Base-by-base conservation (phyloP, 148 eudicot species). In the Simmondsia chinensis region DNA sequence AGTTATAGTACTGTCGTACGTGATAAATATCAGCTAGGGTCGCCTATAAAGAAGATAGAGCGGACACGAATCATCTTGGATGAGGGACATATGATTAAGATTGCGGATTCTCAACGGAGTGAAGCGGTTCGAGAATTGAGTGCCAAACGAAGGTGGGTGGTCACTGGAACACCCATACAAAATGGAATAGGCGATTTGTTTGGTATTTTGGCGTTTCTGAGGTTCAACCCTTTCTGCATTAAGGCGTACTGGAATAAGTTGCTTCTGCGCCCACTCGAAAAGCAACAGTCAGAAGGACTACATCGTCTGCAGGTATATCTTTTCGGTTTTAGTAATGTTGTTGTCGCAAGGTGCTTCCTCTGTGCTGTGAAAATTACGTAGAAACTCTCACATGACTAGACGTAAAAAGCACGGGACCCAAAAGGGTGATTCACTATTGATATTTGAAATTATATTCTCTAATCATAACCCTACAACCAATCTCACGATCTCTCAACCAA, bases 131-230 rank as follows among this genome's bases (percentile, higher is more conserved):
- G 65, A 50, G 59, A 66, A 14, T 59, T 91, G 53, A 71, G 61
- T 48, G 76, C 83, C 21, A 75, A 56, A 38, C 52, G 84, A 38
- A 79, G 97, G 59, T 91, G 95, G 95, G 83, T 67, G 43, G 95
- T 91, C 43, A 82, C 94, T 0, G 97, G 97, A 39, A 91, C 97
- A 35, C 97, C 97, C 20, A 66, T 91, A 48, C 97, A 91, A 34
- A 91, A 91, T 60, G 72, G 79, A 63, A 73, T 94, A 2, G 54
- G 56, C 54, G 97, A 91, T 64, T 62, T 91, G 56, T 91, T 74
- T 60, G 70, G 95, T 21, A 73, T 91, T 23, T 68, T 85, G 80
- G 69, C 86, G 2, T 91, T 91, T 68, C 58, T 91, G 69, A 82
- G 68, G 66, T 85, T 85, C 54, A 79, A 91, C 26, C 97, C 97